These are phyloP conservation scores for Russula virescens DNA, from an alignment of 768 basidiomycete genomes.

Conservation along the genomic window DNA sequence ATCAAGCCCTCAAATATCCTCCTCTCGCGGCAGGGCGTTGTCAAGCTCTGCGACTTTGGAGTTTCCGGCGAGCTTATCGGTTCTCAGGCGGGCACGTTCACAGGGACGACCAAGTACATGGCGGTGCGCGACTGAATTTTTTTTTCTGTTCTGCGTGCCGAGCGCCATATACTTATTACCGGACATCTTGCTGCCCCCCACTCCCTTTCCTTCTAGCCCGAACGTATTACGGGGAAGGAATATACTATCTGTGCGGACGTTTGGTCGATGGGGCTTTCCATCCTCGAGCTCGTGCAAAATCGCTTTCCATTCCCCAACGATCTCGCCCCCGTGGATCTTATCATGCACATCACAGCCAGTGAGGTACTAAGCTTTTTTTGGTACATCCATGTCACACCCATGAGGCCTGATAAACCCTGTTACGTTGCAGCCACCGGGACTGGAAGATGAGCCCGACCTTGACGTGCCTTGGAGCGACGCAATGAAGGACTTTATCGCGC, in stretches of 20 bases:
- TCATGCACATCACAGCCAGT: constrained; percentile 73
- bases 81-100: constrained; percentile 84
- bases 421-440: constrained; percentile 52
- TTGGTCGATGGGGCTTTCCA: constrained; percentile 89
- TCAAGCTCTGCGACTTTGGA: constrained; percentile 89
- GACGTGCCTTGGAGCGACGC: constrained; percentile 53
- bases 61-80: constrained; percentile 89
- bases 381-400: background rate
- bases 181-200: too few species aligned
- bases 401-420: background rate
- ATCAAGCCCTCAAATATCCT: constrained; percentile 88
- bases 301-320: constrained; percentile 87
- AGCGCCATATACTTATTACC: too few species aligned
- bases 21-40: constrained; percentile 73
- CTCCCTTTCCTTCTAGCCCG: constrained; percentile 47
- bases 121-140: constrained; percentile 46
- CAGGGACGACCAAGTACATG: constrained; percentile 94
- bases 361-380: constrained; percentile 38
- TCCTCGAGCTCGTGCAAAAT: constrained; percentile 84
- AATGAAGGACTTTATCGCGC: constrained; percentile 81
- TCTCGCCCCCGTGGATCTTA: constrained; percentile 77
- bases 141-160: too few species aligned
- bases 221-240: constrained; percentile 79
- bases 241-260: constrained; percentile 94
- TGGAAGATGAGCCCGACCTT: constrained; percentile 56